Evolutionary conservation across 768 basidiomycete species (phyloP), one percentile per base, ranked within the genome.

Genomic region (Neoboletus brunneissimus): DNA sequence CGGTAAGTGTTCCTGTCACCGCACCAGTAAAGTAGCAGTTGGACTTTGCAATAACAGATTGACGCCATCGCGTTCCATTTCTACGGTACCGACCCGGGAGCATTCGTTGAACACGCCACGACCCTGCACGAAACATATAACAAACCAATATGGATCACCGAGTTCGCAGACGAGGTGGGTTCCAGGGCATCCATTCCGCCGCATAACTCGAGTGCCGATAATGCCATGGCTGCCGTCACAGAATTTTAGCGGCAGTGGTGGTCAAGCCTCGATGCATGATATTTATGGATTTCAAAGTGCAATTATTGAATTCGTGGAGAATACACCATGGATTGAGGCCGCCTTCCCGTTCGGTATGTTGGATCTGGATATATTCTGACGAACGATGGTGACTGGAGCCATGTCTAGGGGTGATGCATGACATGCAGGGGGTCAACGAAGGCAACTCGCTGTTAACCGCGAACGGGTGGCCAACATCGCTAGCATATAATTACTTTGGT

Each of bases 31-130:
- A 5, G 46, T 1, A 20, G 1, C 61, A 8, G 18, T n/a, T 20
- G 48, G 34, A 46, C 40, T 29, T n/a, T 38, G 51, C 51, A 56
- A 38, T n/a, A 4, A 23, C 49, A 89, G 87, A 60, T 89, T 50
- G 79, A 85, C 65, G 78, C 70, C 35, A 52, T 88, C n/a, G 83
- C 85, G 31, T 55, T 86, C 46, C 93, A 96, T 68, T 89, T 77
- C 71, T 95, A 95, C 66, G 85, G 83, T 54, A 83, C 76, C 22
- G 63, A 75, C 12, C 59, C 78, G 3, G 48, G 74, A 0, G 75
- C 75, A 11, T 78, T 94, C 68, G 77, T 83, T 51, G 32, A 59
- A 11, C 86, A 87, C 67, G 70, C 88, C 51, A 62, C 71, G 5
- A 67, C 75, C 12, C 77, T 80, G 62, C 77, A 89, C 65, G 61